Evolutionary conservation across 1,284 basidiomycete genomes (phyloP).

Genomic region (Pseudomicrostroma phylloplanum): DNA sequence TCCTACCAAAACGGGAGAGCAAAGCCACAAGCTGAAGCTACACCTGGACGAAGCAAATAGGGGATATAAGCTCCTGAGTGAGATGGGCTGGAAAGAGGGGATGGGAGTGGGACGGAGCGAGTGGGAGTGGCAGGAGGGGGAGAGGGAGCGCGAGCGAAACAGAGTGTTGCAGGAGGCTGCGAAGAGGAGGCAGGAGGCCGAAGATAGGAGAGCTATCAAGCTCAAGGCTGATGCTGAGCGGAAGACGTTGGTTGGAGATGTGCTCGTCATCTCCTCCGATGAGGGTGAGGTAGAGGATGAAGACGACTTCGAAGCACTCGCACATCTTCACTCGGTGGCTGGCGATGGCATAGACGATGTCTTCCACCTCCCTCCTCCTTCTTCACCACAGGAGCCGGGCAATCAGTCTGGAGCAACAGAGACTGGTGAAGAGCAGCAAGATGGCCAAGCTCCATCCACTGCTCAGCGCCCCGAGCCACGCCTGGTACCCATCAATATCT

Average conservation of each 20-base stretch:
- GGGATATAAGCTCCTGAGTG: not conserved
- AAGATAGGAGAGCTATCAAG: not conserved
- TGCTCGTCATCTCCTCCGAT: not conserved
- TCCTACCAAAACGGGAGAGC: not conserved
- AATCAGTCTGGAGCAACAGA: not conserved
- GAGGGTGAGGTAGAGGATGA: not conserved
- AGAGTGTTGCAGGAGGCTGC: not conserved
- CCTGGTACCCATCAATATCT: not conserved
- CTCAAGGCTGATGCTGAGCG: not conserved
- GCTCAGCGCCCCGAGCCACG: not conserved
- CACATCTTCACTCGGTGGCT: not conserved
- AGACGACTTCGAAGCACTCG: not conserved
- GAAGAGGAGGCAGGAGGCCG: not conserved
- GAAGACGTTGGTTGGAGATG: not conserved
- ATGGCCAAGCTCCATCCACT: not conserved
- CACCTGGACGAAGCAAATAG: not conserved
- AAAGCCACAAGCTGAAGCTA: not conserved
- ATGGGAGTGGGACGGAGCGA: not conserved
- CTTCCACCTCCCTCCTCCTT: slow-evolving; percentile 17
- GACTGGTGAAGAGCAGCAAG: not conserved
- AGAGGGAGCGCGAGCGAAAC: not conserved
- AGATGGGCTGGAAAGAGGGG: slow-evolving; percentile 4
- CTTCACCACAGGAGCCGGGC: slow-evolving; percentile 11
- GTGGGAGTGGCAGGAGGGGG: not conserved
- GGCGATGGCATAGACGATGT: slow-evolving; percentile 8